phyloP scores from a whole-genome alignment of 2,329 filamentous ascomycete genomes.

The Alternaria conjuncta region DNA sequence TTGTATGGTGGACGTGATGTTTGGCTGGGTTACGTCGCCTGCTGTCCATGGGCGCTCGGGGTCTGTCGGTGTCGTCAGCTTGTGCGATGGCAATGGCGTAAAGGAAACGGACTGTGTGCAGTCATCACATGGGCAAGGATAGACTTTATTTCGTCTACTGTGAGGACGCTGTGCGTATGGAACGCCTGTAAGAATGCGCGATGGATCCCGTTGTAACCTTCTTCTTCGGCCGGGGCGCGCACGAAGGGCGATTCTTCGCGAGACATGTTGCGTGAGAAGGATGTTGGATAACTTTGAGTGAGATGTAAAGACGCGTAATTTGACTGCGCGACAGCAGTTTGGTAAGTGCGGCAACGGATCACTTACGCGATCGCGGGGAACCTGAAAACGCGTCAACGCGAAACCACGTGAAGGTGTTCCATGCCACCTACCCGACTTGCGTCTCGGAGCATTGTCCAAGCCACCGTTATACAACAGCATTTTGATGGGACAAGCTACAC shows the following conservation, averaged over 20 bases:
- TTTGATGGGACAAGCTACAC: neutral
- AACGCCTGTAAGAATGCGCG: conserved; percentile 92
- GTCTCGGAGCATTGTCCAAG: neutral
- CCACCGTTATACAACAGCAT: neutral
- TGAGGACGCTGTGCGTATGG: conserved; percentile 78
- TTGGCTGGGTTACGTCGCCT: conserved; percentile 70
- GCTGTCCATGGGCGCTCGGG: conserved; percentile 57
- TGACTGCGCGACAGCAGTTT: neutral
- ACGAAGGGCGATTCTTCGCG: conserved; percentile 22
- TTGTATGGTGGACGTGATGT: conserved; percentile 72
- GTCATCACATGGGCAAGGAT: conserved; percentile 78
- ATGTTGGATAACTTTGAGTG: neutral
- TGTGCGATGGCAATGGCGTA: neutral
- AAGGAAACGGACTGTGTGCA: conserved; percentile 55
- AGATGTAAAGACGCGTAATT: neutral
- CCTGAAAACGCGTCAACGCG: conserved; percentile 25
- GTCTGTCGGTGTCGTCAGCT: conserved; percentile 23
- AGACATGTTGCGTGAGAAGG: conserved; percentile 15
- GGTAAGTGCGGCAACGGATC: neutral
- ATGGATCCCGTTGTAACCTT: conserved; percentile 63
- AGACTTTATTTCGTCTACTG: conserved; percentile 72
- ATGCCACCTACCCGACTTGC: neutral
- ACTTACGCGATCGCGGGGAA: conserved; percentile 9
- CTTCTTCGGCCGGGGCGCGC: conserved; percentile 16
- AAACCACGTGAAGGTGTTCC: conserved; percentile 19